Conservation (phyloP, 306 rosid genomes). For the Crotalaria pallida region DNA sequence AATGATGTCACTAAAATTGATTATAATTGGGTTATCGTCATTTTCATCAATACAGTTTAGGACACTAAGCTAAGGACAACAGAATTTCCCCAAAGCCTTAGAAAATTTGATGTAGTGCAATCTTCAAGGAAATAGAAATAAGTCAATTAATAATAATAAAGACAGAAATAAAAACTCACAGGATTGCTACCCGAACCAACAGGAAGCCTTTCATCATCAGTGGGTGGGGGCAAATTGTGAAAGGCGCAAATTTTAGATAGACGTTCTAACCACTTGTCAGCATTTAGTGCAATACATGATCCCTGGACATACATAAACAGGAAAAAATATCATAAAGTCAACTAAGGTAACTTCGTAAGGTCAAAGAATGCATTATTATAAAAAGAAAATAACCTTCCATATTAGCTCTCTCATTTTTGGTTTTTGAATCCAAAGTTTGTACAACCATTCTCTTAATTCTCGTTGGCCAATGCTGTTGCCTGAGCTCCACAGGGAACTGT, state of each 20-base stretch:
- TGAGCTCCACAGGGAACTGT: constrained; percentile 76
- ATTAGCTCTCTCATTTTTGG: constrained; percentile 72
- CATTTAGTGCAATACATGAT: constrained; percentile 81
- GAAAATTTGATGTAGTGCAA: constrained; percentile 1
- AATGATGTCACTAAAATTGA: not conserved
- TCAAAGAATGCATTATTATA: not conserved
- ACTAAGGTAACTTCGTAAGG: not conserved
- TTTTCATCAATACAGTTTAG: constrained; percentile 14
- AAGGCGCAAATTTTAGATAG: constrained; percentile 62
- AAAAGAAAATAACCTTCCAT: constrained; percentile 68
- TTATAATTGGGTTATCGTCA: not conserved
- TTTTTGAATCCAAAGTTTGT: constrained; percentile 76
- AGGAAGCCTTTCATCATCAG: constrained; percentile 89
- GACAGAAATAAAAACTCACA: constrained; percentile 50
- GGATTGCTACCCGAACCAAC: constrained; percentile 99
- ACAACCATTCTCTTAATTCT: constrained; percentile 93
- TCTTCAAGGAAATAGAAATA: constrained; percentile 9
- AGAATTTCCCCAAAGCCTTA: not conserved
- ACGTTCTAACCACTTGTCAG: constrained; percentile 66
- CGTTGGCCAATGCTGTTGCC: constrained; percentile 93
- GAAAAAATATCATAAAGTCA: constrained; percentile 22
- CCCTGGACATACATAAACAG: constrained; percentile 49
- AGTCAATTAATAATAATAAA: not conserved
- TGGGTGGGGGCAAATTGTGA: constrained; percentile 62
- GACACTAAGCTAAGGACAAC: not conserved